phyloP scores from a whole-genome alignment of 305 asterid species.

The Plantago coronopus region DNA sequence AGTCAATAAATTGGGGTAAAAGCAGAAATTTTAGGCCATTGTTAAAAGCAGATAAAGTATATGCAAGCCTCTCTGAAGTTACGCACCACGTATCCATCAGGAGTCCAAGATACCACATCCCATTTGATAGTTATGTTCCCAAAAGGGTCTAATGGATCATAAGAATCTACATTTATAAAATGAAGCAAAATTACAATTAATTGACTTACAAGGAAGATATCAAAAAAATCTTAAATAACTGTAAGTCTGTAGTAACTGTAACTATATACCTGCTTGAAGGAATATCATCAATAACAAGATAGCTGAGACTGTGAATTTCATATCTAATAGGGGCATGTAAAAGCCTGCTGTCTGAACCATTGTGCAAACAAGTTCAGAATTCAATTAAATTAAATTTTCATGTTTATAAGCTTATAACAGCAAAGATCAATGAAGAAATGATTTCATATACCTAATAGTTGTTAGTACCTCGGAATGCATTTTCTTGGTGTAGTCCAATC shows the following conservation, averaged over 20 bases:
- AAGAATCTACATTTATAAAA: constrained; percentile 45
- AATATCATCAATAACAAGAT: constrained; percentile 6
- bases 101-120: constrained; percentile 92
- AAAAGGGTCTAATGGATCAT: constrained; percentile 86
- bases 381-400: neutral
- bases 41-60: neutral
- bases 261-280: constrained; percentile 8
- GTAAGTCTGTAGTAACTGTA: too few relatives aligned
- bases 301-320: neutral
- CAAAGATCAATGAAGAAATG: constrained; percentile 3
- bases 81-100: constrained; percentile 84
- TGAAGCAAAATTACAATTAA: neutral
- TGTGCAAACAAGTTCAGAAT: neutral
- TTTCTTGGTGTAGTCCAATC: neutral
- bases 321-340: neutral
- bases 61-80: neutral
- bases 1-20: neutral
- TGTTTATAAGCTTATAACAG: constrained; percentile 5
- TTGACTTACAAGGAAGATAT: neutral
- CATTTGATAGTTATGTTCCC: constrained; percentile 93
- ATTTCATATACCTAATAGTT: constrained; percentile 7
- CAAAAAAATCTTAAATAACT: neutral
- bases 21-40: neutral
- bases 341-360: neutral
- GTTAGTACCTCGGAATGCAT: constrained; percentile 10